phyloP scores from a whole-genome alignment of 805 yeast genomes.

The Sporopachydermia quercuum region DNA sequence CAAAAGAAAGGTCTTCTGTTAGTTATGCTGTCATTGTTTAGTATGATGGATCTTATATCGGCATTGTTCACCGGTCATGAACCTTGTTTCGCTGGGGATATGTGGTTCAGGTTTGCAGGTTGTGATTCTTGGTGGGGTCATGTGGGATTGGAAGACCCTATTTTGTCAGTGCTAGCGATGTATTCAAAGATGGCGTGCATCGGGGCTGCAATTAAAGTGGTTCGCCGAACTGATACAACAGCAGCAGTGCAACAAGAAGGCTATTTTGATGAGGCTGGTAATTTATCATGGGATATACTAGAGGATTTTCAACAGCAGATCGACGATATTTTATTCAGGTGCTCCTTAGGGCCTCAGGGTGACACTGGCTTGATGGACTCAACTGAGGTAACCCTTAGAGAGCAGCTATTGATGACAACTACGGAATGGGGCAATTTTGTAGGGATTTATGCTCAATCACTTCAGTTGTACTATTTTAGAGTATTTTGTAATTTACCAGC shows the following conservation, averaged over 20 bases:
- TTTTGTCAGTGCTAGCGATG: neutral
- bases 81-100: neutral
- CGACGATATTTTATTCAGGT: too few species aligned
- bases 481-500: neutral
- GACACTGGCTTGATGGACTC: too few species aligned
- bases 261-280: too few species aligned
- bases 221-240: too few species aligned
- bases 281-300: too few species aligned
- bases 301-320: too few species aligned
- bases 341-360: too few species aligned
- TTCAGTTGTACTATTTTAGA: neutral
- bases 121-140: neutral
- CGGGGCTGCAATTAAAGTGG: too few species aligned
- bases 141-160: neutral
- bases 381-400: too few species aligned
- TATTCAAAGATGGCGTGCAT: slow-evolving; percentile 1
- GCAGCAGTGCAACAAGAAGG: neutral
- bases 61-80: neutral
- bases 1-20: neutral
- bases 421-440: neutral
- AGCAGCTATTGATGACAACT: neutral
- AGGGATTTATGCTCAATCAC: neutral
- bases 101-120: neutral
- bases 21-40: neutral
- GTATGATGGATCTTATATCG: neutral